Evolutionary conservation across 129 eudicot genomes (phyloP).

Genomic region (Glebionis coronaria): DNA sequence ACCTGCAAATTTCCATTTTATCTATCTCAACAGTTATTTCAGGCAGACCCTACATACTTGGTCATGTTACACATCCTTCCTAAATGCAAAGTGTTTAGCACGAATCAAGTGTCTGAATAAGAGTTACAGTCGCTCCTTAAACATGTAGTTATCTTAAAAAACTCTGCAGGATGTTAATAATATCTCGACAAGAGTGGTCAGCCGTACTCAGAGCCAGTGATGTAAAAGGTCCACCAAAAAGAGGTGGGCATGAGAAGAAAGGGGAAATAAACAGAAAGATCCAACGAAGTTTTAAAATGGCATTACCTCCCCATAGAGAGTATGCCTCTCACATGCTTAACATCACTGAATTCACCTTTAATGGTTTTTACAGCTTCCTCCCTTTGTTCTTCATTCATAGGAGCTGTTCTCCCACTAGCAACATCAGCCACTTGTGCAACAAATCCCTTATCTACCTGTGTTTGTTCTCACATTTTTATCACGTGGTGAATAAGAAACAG

Average conservation of each 20-base stretch:
- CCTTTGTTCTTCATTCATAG: slow-evolving; percentile 89
- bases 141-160: background rate
- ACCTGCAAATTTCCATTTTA: no score
- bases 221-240: no score
- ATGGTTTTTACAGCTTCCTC: slow-evolving; percentile 76
- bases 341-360: slow-evolving; percentile 94
- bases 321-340: slow-evolving; percentile 95
- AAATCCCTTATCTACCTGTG: slow-evolving; percentile 95
- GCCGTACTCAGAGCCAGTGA: no score
- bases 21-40: no score
- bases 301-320: slow-evolving; percentile 98
- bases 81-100: no score
- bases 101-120: no score
- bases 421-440: slow-evolving; percentile 99
- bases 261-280: background rate
- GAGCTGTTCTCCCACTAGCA: slow-evolving; percentile 80
- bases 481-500: slow-evolving; percentile 4
- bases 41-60: no score
- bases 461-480: slow-evolving; percentile 2
- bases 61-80: no score
- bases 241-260: background rate
- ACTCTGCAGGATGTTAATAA: no score
- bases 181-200: no score
- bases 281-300: background rate
- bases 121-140: background rate